phyloP scores from a whole-genome alignment of 2,329 filamentous ascomycete genomes.

The Paraphoma sp. region DNA sequence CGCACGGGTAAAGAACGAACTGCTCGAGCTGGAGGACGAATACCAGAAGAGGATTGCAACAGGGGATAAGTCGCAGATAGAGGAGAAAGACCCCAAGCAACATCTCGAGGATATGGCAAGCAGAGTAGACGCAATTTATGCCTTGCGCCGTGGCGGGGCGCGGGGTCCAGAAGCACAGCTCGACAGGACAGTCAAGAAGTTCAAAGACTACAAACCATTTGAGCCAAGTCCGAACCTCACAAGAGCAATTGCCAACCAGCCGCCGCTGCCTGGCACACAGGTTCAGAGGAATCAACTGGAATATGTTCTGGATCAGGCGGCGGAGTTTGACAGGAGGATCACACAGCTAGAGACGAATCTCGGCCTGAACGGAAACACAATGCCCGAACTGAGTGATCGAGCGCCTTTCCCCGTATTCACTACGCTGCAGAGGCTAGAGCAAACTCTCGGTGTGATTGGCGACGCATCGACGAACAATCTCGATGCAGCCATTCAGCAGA shows the following conservation, averaged over 20 bases:
- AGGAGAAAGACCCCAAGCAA: conserved; percentile 57
- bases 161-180: conserved; percentile 46
- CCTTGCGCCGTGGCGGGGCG: conserved; percentile 41
- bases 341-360: conserved; percentile 79
- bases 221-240: conserved; percentile 30
- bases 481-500: conserved; percentile 73
- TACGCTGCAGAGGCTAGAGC: conserved; percentile 79
- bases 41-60: conserved; percentile 60
- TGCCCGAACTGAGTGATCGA: conserved; percentile 64
- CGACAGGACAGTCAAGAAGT: conserved; percentile 42
- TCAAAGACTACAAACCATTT: conserved; percentile 41
- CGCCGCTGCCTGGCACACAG: conserved; percentile 41
- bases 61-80: conserved; percentile 49
- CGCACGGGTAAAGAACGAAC: conserved; percentile 80
- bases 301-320: conserved; percentile 78
- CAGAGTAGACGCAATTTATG: conserved; percentile 71
- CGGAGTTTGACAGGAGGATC: conserved; percentile 86
- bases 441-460: conserved; percentile 77
- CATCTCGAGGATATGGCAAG: conserved; percentile 71
- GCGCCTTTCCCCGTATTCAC: conserved; percentile 74
- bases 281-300: conserved; percentile 44
- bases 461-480: conserved; percentile 75
- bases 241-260: conserved; percentile 37
- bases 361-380: conserved; percentile 74
- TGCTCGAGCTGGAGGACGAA: conserved; percentile 69